Conservation (phyloP, 163 green algal genomes). For the Prototheca wickerhamii region DNA sequence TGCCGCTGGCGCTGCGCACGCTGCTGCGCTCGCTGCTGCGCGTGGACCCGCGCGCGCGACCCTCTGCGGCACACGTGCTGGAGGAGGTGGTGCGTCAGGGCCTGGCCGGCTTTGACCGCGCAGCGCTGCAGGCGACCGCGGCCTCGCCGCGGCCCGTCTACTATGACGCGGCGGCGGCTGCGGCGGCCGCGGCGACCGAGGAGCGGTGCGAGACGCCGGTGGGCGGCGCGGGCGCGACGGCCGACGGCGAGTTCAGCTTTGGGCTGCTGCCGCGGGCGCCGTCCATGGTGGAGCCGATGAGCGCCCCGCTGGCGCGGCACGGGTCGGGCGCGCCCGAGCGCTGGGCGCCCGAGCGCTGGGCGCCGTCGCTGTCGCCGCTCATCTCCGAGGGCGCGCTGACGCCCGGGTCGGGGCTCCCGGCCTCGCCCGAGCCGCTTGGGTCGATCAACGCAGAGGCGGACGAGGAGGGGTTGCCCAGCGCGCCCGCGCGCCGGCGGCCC, state of each 20-base stretch:
- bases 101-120: background rate
- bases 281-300: background rate
- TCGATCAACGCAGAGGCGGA: background rate
- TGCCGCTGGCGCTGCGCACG: background rate
- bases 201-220: too few relatives aligned
- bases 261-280: conserved; percentile 4
- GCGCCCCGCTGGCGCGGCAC: background rate
- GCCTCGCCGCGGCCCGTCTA: background rate
- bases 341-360: conserved; percentile 7
- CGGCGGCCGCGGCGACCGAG: background rate
- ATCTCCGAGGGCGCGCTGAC: conserved; percentile 27
- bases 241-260: conserved; percentile 6
- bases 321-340: background rate
- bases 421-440: conserved; percentile 6
- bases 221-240: background rate
- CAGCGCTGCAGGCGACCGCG: background rate
- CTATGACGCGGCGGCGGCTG: background rate
- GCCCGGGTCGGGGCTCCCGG: conserved; percentile 9
- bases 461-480: background rate
- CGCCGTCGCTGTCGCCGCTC: conserved; percentile 21
- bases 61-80: conserved; percentile 16
- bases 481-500: background rate
- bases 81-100: conserved; percentile 1
- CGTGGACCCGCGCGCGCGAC: conserved; percentile 4
- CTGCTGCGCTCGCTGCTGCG: conserved; percentile 21